Conservation (phyloP, 768 basidiomycete genomes). For the Tylopilus vinaceipallidus region DNA sequence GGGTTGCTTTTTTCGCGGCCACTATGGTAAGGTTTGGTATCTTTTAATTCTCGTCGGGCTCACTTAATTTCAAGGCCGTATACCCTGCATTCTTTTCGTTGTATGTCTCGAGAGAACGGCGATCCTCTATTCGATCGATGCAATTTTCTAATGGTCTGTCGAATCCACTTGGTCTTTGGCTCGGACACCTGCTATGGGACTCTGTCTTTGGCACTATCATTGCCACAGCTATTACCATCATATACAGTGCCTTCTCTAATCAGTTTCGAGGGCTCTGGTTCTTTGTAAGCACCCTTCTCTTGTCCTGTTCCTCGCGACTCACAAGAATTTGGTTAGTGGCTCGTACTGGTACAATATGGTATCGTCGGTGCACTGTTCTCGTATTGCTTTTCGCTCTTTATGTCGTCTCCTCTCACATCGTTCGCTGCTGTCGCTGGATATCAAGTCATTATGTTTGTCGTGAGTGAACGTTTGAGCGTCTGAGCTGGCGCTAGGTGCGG, state of each 20-base stretch:
- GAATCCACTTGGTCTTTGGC: slow-evolving; percentile 71
- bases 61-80: slow-evolving; percentile 45
- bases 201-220: slow-evolving; percentile 55
- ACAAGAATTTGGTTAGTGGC: slow-evolving; percentile 47
- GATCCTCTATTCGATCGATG: slow-evolving; percentile 73
- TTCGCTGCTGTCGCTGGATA: slow-evolving; percentile 74
- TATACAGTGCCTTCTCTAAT: slow-evolving; percentile 54
- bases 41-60: neutral
- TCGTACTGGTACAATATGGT: slow-evolving; percentile 68
- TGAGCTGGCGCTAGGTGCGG: neutral
- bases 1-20: slow-evolving; percentile 73
- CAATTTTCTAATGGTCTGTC: slow-evolving; percentile 75
- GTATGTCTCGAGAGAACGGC: slow-evolving; percentile 72
- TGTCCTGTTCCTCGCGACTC: neutral
- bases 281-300: slow-evolving; percentile 41
- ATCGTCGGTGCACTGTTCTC: slow-evolving; percentile 66
- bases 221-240: slow-evolving; percentile 60
- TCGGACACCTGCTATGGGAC: slow-evolving; percentile 79
- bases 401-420: slow-evolving; percentile 65
- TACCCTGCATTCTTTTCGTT: slow-evolving; percentile 82
- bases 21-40: slow-evolving; percentile 52
- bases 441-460: slow-evolving; percentile 69
- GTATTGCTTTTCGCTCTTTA: slow-evolving; percentile 62
- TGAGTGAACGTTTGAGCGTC: slow-evolving; percentile 44
- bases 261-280: slow-evolving; percentile 71